Conservation (phyloP, 75 land plant species). For the Azolla pinnata region DNA sequence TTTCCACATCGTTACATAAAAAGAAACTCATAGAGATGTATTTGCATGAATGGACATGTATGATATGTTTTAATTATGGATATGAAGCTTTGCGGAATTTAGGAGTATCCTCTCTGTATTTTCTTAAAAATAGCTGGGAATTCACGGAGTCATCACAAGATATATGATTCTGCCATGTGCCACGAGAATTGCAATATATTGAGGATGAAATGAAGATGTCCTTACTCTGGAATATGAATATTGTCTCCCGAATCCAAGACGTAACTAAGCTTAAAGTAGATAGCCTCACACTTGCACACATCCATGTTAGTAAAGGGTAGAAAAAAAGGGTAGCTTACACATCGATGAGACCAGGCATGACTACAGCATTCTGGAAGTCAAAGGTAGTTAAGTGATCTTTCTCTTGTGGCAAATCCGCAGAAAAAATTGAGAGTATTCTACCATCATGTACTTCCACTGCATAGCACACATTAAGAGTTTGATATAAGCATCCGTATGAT, state of each 20-base stretch:
- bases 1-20: not conserved
- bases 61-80: too few species aligned
- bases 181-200: not conserved
- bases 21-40: too few species aligned
- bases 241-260: too few species aligned
- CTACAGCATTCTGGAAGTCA: constrained; percentile 79
- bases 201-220: not conserved
- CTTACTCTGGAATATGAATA: too few species aligned
- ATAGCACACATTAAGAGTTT: constrained; percentile 8
- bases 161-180: not conserved
- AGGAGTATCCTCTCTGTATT: too few species aligned
- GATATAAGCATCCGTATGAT: constrained; percentile 7
- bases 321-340: constrained; percentile 64
- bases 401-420: constrained; percentile 30
- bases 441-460: constrained; percentile 79
- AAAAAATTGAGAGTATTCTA: constrained; percentile 47
- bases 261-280: not conserved
- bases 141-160: too few species aligned
- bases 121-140: too few species aligned
- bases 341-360: constrained; percentile 97
- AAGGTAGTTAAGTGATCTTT: constrained; percentile 26
- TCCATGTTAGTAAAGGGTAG: too few species aligned
- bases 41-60: too few species aligned
- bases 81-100: too few species aligned
- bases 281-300: not conserved